A percentile compares a stretch with the other conserved stretches of the same genome.
Conservation (phyloP, 441 rosid species). For the Melastoma candidum region DNA sequence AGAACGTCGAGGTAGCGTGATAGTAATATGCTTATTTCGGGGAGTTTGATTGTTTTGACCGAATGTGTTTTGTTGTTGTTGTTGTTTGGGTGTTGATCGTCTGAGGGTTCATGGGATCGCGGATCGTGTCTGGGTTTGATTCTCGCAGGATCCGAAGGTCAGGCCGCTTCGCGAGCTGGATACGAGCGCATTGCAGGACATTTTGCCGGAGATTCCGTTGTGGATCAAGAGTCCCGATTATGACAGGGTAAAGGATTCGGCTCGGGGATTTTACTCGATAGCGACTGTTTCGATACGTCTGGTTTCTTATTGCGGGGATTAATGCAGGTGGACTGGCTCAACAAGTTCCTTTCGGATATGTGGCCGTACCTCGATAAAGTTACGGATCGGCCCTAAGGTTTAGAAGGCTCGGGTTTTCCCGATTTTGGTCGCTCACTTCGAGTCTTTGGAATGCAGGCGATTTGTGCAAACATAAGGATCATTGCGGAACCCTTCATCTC, state of each 20-base stretch:
- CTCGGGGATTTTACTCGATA: neutral
- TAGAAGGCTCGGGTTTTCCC: constrained; percentile 4
- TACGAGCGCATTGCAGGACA: constrained; percentile 6
- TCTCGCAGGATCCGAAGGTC: constrained; percentile 22
- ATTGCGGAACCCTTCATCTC: constrained; percentile 48
- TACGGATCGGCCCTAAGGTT: neutral
- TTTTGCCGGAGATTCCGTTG: constrained; percentile 44
- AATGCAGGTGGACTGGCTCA: constrained; percentile 61
- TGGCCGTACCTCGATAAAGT: constrained; percentile 73
- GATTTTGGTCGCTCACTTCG: neutral
- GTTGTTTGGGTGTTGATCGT: neutral
- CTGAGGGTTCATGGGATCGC: neutral
- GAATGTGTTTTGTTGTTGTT: constrained; percentile 36
- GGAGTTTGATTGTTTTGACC: constrained; percentile 40
- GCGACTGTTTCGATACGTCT: neutral
- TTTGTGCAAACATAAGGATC: constrained; percentile 43
- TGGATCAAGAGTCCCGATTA: constrained; percentile 67
- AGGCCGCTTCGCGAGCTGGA: constrained; percentile 19
- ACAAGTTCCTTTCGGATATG: constrained; percentile 44
- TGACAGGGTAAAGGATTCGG: constrained; percentile 12
- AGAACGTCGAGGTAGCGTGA: constrained; percentile 31
- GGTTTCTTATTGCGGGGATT: constrained; percentile 10
- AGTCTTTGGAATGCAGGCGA: constrained; percentile 34
- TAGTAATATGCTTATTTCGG: constrained; percentile 16
- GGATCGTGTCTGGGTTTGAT: neutral